These are phyloP conservation scores for Golubevia pallescens DNA, from an alignment of 1,284 basidiomycete genomes.

Conservation along the genomic window DNA sequence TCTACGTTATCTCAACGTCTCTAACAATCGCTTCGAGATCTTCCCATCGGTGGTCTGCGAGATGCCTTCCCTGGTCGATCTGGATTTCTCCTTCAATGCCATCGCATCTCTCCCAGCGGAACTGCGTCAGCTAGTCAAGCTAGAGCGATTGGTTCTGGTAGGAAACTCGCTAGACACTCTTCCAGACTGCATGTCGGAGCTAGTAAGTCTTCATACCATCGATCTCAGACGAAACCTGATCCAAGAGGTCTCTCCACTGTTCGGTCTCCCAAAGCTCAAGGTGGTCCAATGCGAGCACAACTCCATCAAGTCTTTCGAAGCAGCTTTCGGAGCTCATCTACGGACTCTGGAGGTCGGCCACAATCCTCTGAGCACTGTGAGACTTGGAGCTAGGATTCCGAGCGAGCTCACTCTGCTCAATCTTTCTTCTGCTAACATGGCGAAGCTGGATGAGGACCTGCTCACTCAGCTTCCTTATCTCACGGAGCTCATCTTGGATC, in stretches of 20 bases:
- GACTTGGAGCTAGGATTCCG: constrained; percentile 65
- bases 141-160: constrained; percentile 51
- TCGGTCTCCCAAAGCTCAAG: constrained; percentile 41
- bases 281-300: constrained; percentile 54
- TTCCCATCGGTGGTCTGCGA: constrained; percentile 51
- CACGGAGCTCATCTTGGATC: constrained; percentile 45
- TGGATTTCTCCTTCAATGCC: constrained; percentile 61
- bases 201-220: constrained; percentile 42
- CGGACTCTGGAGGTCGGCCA: constrained; percentile 43
- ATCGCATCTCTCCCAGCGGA: constrained; percentile 42
- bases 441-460: constrained; percentile 74
- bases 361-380: constrained; percentile 53
- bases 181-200: constrained; percentile 38
- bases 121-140: constrained; percentile 33
- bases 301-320: constrained; percentile 49
- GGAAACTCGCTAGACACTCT: constrained; percentile 50
- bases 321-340: constrained; percentile 30
- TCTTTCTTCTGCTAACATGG: constrained; percentile 88
- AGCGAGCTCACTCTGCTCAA: constrained; percentile 81
- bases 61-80: constrained; percentile 40
- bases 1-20: constrained; percentile 56
- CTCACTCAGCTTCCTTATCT: constrained; percentile 45
- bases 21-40: constrained; percentile 61
- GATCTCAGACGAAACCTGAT: constrained; percentile 54
- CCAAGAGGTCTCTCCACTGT: constrained; percentile 42